Base-by-base conservation (phyloP, 164 flowering plant species). In the Protea cynaroides region DNA sequence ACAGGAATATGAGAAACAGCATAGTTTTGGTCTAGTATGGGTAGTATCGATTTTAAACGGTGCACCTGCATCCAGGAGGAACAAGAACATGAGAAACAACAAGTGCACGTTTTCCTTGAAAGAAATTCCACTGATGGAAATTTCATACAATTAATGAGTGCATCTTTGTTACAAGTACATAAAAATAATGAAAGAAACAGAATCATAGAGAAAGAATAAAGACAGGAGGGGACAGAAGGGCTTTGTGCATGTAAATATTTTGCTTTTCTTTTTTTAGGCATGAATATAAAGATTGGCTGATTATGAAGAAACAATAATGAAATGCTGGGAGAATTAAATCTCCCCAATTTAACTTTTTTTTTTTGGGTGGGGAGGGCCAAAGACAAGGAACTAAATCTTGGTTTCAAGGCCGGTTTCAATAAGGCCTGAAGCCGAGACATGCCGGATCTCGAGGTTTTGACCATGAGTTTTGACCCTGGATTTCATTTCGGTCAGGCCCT, bases 21-120 rank as follows among this genome's bases (percentile, higher is more conserved):
- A 43, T 86, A 90, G 68, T 88, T 90, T 65, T 83, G 75, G 78
- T 87, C 94, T 69, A 93, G 62, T 37, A 71, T 75, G 25, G 69
- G 73, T 36, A 93, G 76, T 52, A 83, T 78, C 74, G 64, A 49
- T 69, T 81, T 83, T 65, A 88, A 37, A 55, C 68, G 76, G 25
- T 74, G 74, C 25, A 85, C 96, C 98, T 92, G 81, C 71, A 65
- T 25, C 5, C 34, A 29, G 34, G 21, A 24, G 46, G 37, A 54
- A 25, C 19, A 25, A 43, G 29, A 49, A 47, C 36, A 43, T 21
- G 22, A 58, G n/a, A 56, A 62, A 58, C 59, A 4, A 34, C 12
- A 34, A n/a, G 24, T 49, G n/a, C 54, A 9, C 36, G 25, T n/a
- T 6, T 18, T 25, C 49, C 22, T 18, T 10, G 58, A 25, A 23